Evolutionary conservation across 2,329 filamentous ascomycete species (phyloP).

Genomic region (Monosporascus sp.): DNA sequence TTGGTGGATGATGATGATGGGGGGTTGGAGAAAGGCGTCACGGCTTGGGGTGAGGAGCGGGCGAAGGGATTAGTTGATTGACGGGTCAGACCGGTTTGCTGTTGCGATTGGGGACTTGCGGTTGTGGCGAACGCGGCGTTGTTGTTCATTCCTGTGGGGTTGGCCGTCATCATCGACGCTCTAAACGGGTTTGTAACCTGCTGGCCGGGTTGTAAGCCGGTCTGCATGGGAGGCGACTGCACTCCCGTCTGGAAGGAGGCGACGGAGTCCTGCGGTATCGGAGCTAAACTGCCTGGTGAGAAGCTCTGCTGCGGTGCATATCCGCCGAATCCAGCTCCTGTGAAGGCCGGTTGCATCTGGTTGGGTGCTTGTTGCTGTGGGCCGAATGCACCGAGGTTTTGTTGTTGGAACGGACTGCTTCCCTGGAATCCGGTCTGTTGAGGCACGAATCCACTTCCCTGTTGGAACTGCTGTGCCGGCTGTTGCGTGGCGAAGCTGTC

Average conservation of each 20-base stretch:
- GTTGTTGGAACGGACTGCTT: slow-evolving; percentile 39
- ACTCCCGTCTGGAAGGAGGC: slow-evolving; percentile 45
- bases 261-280: slow-evolving; percentile 55
- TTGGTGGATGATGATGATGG: slow-evolving; percentile 15
- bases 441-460: slow-evolving; percentile 23
- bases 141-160: slow-evolving; percentile 44
- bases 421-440: slow-evolving; percentile 33
- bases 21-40: slow-evolving; percentile 32
- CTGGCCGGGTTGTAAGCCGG: slow-evolving; percentile 43
- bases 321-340: slow-evolving; percentile 79
- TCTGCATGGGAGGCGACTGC: slow-evolving; percentile 34
- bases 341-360: slow-evolving; percentile 44
- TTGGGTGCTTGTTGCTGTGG: slow-evolving; percentile 36
- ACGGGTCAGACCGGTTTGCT: slow-evolving; percentile 36
- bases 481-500: slow-evolving; percentile 31
- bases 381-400: slow-evolving; percentile 24
- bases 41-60: slow-evolving; percentile 49
- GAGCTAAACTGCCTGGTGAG: slow-evolving; percentile 45
- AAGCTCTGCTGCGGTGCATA: slow-evolving; percentile 64
- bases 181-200: slow-evolving; percentile 89
- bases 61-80: slow-evolving; percentile 88
- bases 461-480: slow-evolving; percentile 28
- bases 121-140: slow-evolving; percentile 32
- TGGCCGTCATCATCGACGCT: slow-evolving; percentile 72
- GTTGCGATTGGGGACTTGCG: slow-evolving; percentile 29